Percentiles rank a stretch among this genome's conserved stretches.
Evolutionary conservation across 1,139 yeast genomes (phyloP).

Genomic region (Geotrichum candidum): DNA sequence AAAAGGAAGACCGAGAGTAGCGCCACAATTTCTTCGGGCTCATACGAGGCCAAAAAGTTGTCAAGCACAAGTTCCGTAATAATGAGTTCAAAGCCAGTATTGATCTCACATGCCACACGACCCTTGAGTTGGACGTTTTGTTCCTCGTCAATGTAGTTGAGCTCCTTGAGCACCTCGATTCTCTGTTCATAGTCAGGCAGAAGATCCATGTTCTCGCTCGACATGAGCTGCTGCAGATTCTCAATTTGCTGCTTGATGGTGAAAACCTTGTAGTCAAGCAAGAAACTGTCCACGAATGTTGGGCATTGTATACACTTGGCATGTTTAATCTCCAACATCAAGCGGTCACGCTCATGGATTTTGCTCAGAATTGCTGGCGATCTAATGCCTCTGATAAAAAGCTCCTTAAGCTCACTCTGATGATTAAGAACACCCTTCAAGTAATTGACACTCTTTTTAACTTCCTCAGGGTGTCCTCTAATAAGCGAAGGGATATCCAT

Average conservation of each 20-base stretch:
- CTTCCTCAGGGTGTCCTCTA: conserved; percentile 41
- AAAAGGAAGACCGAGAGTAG: conserved; percentile 85
- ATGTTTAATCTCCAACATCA: conserved; percentile 38
- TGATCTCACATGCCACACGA: conserved; percentile 91
- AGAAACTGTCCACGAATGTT: conserved; percentile 46
- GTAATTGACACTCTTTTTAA: conserved; percentile 41
- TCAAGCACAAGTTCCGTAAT: conserved; percentile 84
- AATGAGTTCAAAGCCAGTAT: conserved; percentile 76
- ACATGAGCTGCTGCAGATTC: conserved; percentile 53
- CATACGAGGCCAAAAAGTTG: conserved; percentile 87
- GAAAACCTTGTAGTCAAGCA: conserved; percentile 45
- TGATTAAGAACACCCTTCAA: conserved; percentile 39
- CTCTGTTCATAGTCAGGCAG: conserved; percentile 93
- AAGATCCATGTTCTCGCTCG: conserved; percentile 83
- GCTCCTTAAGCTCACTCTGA: conserved; percentile 46
- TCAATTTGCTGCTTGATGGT: conserved; percentile 48
- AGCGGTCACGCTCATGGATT: conserved; percentile 40
- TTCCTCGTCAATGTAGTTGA: conserved; percentile 70
- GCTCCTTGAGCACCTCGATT: conserved; percentile 61
- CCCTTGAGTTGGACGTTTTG: conserved; percentile 85
- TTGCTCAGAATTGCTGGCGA: conserved; percentile 5
- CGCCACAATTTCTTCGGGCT: conserved; percentile 95
- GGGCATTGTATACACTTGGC: conserved; percentile 28
- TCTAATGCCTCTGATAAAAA: neutral
- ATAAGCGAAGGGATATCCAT: conserved; percentile 43